A percentile compares a stretch with the other conserved stretches of the same genome.
These are phyloP conservation scores for Cladosporium sp. DNA, from an alignment of 2,329 filamentous ascomycete species.

Conservation along the genomic window DNA sequence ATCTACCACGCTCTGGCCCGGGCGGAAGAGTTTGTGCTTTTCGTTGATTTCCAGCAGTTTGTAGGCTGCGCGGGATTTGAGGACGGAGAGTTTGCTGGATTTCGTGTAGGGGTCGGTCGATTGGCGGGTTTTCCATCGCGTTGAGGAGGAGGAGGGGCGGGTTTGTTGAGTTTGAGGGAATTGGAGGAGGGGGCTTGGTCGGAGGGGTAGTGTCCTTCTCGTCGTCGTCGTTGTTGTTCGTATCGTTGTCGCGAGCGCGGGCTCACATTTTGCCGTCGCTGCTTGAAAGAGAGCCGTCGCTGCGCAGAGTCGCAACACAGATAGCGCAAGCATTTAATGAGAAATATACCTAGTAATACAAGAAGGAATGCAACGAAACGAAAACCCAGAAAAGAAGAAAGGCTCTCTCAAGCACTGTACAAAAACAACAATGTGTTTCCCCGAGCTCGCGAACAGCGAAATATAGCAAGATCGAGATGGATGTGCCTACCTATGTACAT, in stretches of 20 bases:
- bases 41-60: constrained; percentile 89
- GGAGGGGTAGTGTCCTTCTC: neutral
- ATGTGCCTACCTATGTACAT: too few relatives aligned
- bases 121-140: constrained; percentile 80
- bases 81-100: constrained; percentile 70
- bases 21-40: constrained; percentile 73
- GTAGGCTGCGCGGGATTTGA: constrained; percentile 90
- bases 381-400: too few relatives aligned
- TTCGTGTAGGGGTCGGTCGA: constrained; percentile 66
- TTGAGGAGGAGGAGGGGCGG: constrained; percentile 54
- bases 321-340: too few relatives aligned
- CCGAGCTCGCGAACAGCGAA: too few relatives aligned
- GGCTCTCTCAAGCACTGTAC: too few relatives aligned
- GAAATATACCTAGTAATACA: too few relatives aligned
- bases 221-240: neutral
- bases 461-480: too few relatives aligned
- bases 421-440: too few relatives aligned
- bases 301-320: too few relatives aligned
- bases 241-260: neutral
- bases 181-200: neutral
- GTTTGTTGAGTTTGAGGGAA: constrained; percentile 4
- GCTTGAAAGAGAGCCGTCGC: neutral
- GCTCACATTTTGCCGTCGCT: constrained; percentile 4
- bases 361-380: too few relatives aligned
- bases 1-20: constrained; percentile 83